Evolutionary conservation across 2,329 filamentous ascomycete species (phyloP), one percentile per base, ranked within the genome.

Genomic region (Fusarium brevicatenulatum): DNA sequence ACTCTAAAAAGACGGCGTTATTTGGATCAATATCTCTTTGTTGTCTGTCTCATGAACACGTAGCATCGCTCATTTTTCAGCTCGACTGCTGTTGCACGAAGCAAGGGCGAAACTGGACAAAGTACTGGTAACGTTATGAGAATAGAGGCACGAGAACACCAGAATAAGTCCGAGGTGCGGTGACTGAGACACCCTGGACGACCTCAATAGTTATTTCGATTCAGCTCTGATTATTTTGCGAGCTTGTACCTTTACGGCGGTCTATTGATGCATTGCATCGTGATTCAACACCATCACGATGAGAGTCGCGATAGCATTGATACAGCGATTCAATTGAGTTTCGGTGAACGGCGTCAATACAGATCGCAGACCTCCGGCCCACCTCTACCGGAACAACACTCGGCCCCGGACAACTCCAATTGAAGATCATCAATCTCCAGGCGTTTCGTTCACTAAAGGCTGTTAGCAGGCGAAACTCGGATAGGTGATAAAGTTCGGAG

Each of bases 361-460:
- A 37, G 32, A 28, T 36, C 58, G 30, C 37, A 56, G 19, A 43
- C n/a, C 28, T 25, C 40, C 28, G 60, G 23, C 34, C 37, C 21
- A 47, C n/a, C 21, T 34, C 36, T 23, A 11, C 12, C 49, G 53
- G 54, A 60, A 66, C 28, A 70, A 50, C 32, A 19, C 15, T 56
- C 54, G 55, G 53, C 47, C 52, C 40, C 50, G 42, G 23, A 50
- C 13, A 42, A 9, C 54, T 55, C 25, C n/a, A 34, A 18, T 28
- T 19, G 12, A 30, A 54, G 28, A 46, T 36, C 44, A 28, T 30
- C 50, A 32, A 40, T 53, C 40, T 66, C 25, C 36, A 9, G 15
- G 18, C 19, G 49, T 65, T 74, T 77, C 56, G 34, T 72, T 77
- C 76, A 77, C 76, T 77, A 77, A 77, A 77, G 77, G n/a, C 69